Conservation (phyloP, 441 rosid species). For the Gossypium schwendimanii region DNA sequence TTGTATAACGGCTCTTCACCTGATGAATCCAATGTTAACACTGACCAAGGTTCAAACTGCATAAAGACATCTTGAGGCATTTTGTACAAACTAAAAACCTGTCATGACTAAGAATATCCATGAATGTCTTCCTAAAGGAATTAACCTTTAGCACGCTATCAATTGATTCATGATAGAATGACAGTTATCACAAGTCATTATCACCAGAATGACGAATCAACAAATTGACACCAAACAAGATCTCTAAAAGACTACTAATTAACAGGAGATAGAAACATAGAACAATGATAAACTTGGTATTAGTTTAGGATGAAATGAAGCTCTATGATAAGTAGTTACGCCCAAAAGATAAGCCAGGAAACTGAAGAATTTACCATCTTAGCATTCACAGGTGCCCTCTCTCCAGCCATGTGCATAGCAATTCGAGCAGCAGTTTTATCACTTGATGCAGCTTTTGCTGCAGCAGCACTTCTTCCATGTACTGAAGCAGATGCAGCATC, state of each 20-base stretch:
- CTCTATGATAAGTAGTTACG: neutral
- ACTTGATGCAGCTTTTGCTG: conserved; percentile 73
- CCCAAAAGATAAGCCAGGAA: conserved; percentile 1
- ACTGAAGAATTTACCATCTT: conserved; percentile 53
- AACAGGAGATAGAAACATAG: neutral
- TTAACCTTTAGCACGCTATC: neutral
- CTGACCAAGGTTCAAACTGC: conserved; percentile 1
- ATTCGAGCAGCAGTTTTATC: conserved; percentile 90
- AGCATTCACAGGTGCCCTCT: conserved; percentile 75
- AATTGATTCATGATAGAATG: neutral
- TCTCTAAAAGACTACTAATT: neutral
- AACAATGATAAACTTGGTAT: neutral
- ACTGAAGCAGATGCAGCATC: conserved; percentile 97
- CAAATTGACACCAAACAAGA: neutral
- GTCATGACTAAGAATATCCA: neutral
- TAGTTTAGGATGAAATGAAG: neutral
- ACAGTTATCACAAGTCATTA: neutral
- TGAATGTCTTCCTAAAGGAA: neutral
- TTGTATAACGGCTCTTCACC: conserved; percentile 83
- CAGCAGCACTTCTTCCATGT: conserved; percentile 88
- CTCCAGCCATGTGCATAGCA: conserved; percentile 97
- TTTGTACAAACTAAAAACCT: neutral
- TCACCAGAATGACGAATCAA: neutral
- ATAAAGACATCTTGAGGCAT: neutral
- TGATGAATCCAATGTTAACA: conserved; percentile 32